These are phyloP conservation scores for Ceratocystiopsis brevicomis DNA, from an alignment of 2,329 filamentous ascomycete species.

Conservation along the genomic window DNA sequence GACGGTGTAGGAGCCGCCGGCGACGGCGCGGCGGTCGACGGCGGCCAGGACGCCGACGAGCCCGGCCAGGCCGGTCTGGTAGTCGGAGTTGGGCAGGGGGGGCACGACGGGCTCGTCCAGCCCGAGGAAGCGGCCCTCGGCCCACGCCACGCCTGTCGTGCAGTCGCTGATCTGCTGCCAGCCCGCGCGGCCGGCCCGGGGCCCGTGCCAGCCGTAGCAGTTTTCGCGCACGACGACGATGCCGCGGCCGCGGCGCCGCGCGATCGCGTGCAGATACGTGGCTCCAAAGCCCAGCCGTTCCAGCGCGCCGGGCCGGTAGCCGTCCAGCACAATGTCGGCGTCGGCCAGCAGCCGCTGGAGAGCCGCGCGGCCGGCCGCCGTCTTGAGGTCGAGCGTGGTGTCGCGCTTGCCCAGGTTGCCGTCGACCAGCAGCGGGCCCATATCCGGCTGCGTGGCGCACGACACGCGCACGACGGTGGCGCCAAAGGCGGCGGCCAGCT, in stretches of 20 bases:
- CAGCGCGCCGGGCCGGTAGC: conserved; percentile 28
- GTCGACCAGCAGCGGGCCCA: conserved; percentile 19
- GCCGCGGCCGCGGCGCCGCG: conserved; percentile 20
- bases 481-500: conserved; percentile 22
- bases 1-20: conserved; percentile 18
- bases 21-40: conserved; percentile 16
- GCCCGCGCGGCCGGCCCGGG: conserved; percentile 23
- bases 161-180: conserved; percentile 34
- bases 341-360: conserved; percentile 16
- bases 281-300: conserved; percentile 21
- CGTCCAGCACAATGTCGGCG: conserved; percentile 33
- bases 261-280: conserved; percentile 20
- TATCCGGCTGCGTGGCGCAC: conserved; percentile 21
- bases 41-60: conserved; percentile 17
- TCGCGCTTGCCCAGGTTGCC: conserved; percentile 26
- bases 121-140: conserved; percentile 39
- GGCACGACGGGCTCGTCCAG: conserved; percentile 29
- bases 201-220: conserved; percentile 29
- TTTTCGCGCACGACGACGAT: conserved; percentile 29
- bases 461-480: conserved; percentile 26
- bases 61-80: conserved; percentile 18
- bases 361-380: conserved; percentile 18
- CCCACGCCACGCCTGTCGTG: conserved; percentile 38
- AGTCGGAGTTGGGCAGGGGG: conserved; percentile 29
- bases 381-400: conserved; percentile 25